A percentile compares a stretch with the other conserved stretches of the same genome.
phyloP scores from a whole-genome alignment of 179 eudicot genomes.

The Amaranthus tricolor region DNA sequence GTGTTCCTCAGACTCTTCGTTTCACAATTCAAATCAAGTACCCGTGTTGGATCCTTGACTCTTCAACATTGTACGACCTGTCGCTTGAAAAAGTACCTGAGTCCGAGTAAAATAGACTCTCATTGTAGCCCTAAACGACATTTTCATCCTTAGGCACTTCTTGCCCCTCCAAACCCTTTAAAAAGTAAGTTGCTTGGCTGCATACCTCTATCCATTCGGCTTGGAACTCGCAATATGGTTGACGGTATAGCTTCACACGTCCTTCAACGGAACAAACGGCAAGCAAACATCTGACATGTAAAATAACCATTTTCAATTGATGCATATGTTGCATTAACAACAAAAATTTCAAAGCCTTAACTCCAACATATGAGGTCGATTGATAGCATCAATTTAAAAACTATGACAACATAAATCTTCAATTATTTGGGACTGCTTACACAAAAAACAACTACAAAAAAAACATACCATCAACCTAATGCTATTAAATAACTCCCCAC shows the following conservation, averaged over 20 bases:
- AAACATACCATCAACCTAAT: background rate
- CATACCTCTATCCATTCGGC: constrained; percentile 93
- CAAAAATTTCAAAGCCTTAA: too few relatives aligned
- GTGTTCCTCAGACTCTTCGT: too few relatives aligned
- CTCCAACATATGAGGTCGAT: too few relatives aligned
- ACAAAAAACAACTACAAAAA: background rate
- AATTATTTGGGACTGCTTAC: background rate
- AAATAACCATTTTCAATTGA: background rate
- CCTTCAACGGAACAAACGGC: constrained; percentile 85
- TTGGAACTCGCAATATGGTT: constrained; percentile 73
- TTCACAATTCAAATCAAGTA: too few relatives aligned
- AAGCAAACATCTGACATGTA: constrained; percentile 69
- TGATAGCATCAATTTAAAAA: background rate
- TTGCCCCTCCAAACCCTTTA: background rate
- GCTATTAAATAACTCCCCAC: too few relatives aligned
- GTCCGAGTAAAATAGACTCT: background rate
- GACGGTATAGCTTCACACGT: constrained; percentile 70
- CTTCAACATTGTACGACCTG: too few relatives aligned
- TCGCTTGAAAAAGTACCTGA: too few relatives aligned
- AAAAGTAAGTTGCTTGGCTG: background rate
- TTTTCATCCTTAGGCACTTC: background rate
- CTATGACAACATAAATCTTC: background rate
- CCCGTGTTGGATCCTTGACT: too few relatives aligned
- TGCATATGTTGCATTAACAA: background rate
- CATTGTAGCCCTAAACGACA: background rate